Conservation (phyloP, 2,329 filamentous ascomycete species). For the Pseudogymnoascus sp. region DNA sequence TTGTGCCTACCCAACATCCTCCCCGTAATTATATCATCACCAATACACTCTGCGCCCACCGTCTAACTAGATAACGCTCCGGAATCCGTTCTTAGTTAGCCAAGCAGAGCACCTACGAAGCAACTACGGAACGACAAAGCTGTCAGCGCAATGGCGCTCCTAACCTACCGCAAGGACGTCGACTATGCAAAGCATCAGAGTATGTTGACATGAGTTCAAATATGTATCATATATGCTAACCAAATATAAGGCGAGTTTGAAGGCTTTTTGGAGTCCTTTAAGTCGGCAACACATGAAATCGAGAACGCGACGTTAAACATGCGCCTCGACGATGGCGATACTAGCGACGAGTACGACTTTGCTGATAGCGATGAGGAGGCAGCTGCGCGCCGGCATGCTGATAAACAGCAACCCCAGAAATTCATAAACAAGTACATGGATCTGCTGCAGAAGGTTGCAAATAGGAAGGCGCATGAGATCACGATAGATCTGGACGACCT, state of each 20-base stretch:
- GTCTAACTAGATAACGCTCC: slow-evolving; percentile 18
- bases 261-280: slow-evolving; percentile 81
- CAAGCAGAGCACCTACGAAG: neutral
- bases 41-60: slow-evolving; percentile 13
- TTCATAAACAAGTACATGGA: slow-evolving; percentile 83
- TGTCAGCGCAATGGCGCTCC: slow-evolving; percentile 65
- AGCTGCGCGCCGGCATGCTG: slow-evolving; percentile 38
- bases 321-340: slow-evolving; percentile 76
- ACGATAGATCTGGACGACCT: slow-evolving; percentile 86
- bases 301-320: slow-evolving; percentile 77
- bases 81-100: slow-evolving; percentile 10
- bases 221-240: neutral
- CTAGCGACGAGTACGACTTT: slow-evolving; percentile 86
- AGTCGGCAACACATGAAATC: slow-evolving; percentile 68
- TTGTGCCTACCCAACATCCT: neutral
- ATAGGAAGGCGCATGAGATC: slow-evolving; percentile 69
- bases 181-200: slow-evolving; percentile 83
- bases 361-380: slow-evolving; percentile 70
- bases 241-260: slow-evolving; percentile 61
- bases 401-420: slow-evolving; percentile 41
- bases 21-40: neutral
- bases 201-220: slow-evolving; percentile 34
- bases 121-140: slow-evolving; percentile 13
- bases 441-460: slow-evolving; percentile 76
- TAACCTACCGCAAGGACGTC: slow-evolving; percentile 68